Percentiles rank a stretch among this genome's conserved stretches.
Conservation (phyloP, 805 yeast species). For the Saccharomycopsis fermentans region DNA sequence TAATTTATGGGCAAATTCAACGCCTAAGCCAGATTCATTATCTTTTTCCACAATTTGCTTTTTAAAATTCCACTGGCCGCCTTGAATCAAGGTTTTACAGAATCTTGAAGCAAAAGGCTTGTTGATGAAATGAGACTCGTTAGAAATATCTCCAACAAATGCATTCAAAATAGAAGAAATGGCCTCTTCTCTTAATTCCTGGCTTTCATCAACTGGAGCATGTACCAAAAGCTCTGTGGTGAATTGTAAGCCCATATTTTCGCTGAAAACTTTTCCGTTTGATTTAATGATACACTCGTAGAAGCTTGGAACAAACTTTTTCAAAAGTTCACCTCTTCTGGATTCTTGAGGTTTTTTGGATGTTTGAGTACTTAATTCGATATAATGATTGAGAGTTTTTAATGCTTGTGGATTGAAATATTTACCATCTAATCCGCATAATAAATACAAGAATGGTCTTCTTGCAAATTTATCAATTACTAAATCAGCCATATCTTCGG, state of each 20-base stretch:
- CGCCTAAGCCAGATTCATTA: constrained; percentile 40
- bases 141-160: constrained; percentile 54
- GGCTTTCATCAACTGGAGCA: constrained; percentile 31
- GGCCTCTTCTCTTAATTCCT: constrained; percentile 33
- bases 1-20: constrained; percentile 41
- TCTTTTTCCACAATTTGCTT: constrained; percentile 40
- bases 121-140: constrained; percentile 56
- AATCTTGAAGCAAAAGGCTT: constrained; percentile 68
- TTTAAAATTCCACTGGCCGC: constrained; percentile 72
- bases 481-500: constrained; percentile 41
- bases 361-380: constrained; percentile 48
- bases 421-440: constrained; percentile 70
- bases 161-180: constrained; percentile 47
- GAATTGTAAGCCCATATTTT: constrained; percentile 77
- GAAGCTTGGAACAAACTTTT: constrained; percentile 55
- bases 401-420: constrained; percentile 67
- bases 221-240: constrained; percentile 63
- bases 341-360: constrained; percentile 77
- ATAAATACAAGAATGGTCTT: constrained; percentile 76
- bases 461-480: constrained; percentile 69
- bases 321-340: constrained; percentile 62
- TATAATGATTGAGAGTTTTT: constrained; percentile 50
- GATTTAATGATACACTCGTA: constrained; percentile 44
- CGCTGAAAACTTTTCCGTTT: constrained; percentile 40
- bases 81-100: constrained; percentile 68